A percentile compares a stretch with the other conserved stretches of the same genome.
Evolutionary conservation across 768 basidiomycete genomes (phyloP).

Genomic region (Sporobolomyces roseus): DNA sequence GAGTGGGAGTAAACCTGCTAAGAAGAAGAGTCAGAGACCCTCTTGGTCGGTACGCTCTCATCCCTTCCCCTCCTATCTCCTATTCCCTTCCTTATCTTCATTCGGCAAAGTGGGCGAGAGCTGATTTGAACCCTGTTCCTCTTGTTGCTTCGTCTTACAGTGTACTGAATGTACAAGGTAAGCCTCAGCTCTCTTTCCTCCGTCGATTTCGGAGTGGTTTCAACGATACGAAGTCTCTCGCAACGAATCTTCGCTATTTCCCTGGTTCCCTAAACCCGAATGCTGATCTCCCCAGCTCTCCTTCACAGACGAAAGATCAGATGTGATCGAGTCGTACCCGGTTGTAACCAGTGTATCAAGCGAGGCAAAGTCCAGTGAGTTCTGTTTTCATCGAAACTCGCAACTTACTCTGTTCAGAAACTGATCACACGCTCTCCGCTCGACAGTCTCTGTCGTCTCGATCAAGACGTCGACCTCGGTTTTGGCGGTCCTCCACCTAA

Average conservation of each 20-base stretch:
- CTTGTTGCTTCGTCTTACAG: background rate
- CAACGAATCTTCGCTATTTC: background rate
- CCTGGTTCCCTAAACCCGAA: background rate
- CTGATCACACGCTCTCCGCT: background rate
- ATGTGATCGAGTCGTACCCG: slow-evolving; percentile 35
- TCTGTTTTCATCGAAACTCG: background rate
- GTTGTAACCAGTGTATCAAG: slow-evolving; percentile 36
- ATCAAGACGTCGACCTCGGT: slow-evolving; percentile 21
- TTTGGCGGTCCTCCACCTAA: slow-evolving; percentile 6
- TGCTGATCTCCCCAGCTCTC: background rate
- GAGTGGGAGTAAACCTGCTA: background rate
- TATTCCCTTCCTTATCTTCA: background rate
- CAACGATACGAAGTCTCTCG: background rate
- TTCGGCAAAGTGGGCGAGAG: too few species aligned
- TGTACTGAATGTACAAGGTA: slow-evolving; percentile 32
- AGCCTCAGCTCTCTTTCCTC: background rate
- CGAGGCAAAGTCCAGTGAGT: slow-evolving; percentile 29
- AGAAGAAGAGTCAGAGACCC: slow-evolving; percentile 27
- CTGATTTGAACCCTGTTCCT: background rate
- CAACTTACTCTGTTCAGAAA: background rate
- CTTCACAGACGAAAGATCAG: slow-evolving; percentile 27
- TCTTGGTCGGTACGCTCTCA: slow-evolving; percentile 30
- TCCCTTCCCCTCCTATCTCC: too few species aligned
- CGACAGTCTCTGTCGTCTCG: slow-evolving; percentile 8
- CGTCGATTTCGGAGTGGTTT: background rate